Evolutionary conservation across 768 basidiomycete genomes (phyloP), one percentile per base, ranked within the genome.

Genomic region (Termitomyces sp.): DNA sequence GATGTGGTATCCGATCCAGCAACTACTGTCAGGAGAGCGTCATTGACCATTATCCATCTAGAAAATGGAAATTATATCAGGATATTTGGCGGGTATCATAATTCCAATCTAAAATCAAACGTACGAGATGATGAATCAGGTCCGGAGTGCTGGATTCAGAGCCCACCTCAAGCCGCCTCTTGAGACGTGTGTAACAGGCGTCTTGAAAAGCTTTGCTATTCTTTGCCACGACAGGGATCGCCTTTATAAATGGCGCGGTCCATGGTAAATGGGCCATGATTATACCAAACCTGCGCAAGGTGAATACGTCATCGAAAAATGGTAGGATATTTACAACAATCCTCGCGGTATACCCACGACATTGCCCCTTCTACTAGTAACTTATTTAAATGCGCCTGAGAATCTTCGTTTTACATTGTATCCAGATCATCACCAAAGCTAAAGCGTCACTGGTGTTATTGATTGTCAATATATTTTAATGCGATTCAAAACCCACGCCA

Each of bases 91-190:
- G 6, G 3, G 15, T 24, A 16, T 49, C 2, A 28, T 3, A 7
- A 20, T 28, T 16, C 6, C 1, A 32, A 33, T 4, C 4, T 35
- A 2, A 35, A n/a, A 50, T 18, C 28, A 18, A n/a, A 60, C 59
- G n/a, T 46, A 67, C 68, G 57, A 69, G 35, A 46, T 69, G 60
- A 55, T 67, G 64, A 32, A 69, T 66, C 18, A 69, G 15, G 55
- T 69, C 66, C 42, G 59, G 63, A 20, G 55, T 52, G 18, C 50
- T 11, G 7, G 8, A 35, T 18, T 61, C 58, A 1, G 68, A 67
- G 4, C 68, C 66, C 18, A 83, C 81, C 71, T 85, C 81, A 66
- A 85, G 87, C 36, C 88, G 75, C 61, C 76, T 77, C 38, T 88
- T 75, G 2, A 85, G 85, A 45, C 87, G 75, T 64, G 79, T 74